Conservation (phyloP, 164 flowering plant genomes). For the Platanus orientalis region DNA sequence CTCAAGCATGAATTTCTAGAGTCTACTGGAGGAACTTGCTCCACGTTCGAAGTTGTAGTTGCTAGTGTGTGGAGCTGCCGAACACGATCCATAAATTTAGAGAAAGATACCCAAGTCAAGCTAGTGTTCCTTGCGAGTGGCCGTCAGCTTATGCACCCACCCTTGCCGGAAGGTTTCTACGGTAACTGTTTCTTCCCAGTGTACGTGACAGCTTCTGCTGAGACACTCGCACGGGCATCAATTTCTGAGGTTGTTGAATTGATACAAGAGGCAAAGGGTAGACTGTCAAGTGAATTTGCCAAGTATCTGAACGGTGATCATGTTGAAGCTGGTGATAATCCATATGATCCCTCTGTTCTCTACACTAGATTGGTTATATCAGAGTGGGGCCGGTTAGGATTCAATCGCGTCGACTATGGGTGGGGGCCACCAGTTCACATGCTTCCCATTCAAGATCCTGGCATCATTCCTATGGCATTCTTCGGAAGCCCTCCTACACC, state of each 20-base stretch:
- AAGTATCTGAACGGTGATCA: constrained; percentile 33
- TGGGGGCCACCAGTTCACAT: constrained; percentile 56
- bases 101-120: constrained; percentile 19
- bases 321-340: constrained; percentile 25
- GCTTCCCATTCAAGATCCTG: constrained; percentile 53
- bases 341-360: constrained; percentile 40
- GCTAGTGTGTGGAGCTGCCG: constrained; percentile 49
- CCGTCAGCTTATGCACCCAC: constrained; percentile 41
- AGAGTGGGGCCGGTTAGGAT: constrained; percentile 66
- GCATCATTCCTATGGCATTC: constrained; percentile 46
- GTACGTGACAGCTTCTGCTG: constrained; percentile 25
- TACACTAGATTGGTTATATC: constrained; percentile 53
- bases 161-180: constrained; percentile 56
- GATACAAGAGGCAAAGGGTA: constrained; percentile 46
- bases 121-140: constrained; percentile 64
- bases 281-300: constrained; percentile 32
- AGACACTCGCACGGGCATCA: constrained; percentile 23
- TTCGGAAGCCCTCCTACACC: constrained; percentile 41
- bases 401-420: constrained; percentile 62
- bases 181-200: constrained; percentile 76
- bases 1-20: constrained; percentile 38
- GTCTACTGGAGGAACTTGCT: constrained; percentile 39
- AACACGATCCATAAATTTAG: constrained; percentile 31
- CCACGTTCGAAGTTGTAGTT: constrained; percentile 53
- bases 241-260: constrained; percentile 36